Base-by-base conservation (phyloP, 768 basidiomycete genomes). In the Kwoniella heveanensis region DNA sequence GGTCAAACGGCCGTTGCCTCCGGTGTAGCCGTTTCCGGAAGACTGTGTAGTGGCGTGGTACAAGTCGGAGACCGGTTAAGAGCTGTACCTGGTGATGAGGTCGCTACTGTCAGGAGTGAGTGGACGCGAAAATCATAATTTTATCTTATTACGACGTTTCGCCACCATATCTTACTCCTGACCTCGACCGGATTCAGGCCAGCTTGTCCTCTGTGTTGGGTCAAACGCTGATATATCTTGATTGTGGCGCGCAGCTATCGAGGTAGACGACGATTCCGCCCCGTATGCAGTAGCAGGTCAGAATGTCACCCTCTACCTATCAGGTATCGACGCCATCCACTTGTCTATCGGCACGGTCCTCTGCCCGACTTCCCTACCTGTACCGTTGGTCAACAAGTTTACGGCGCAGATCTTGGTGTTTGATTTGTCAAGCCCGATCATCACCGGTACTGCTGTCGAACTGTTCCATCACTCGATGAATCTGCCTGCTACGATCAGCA, bases 391-490 rank as follows among this genome's bases (percentile, higher is more conserved):
- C 1, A 86, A 86, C 6, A 79, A 82, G 15, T 97, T 98, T 79
- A 86, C 83, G 6, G 92, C 93, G 5, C 87, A 92, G 65, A 88
- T 99, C 70, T 90, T 99, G 60, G 86, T 96, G 3, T 98, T 99
- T 76, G 96, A 99, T 75, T 85, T 95, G 15, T 86, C 90, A 67
- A 84, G 90, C 51, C 96, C 96, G 0, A 89, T 99, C 67, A 92
- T 88, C 12, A 83, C 86, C 0, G 96, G 96, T 44, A 84, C 91
- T 67, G 88, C 91, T 46, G 93, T 98, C 49, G 96, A 99, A 77
- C 82, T 99, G 12, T 98, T 92, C 81, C 91, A 96, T 74, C 94
- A 99, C 74, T 94, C 92, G 0, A 85, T 86, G 47, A 92, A 98
- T 76, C 86, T 95, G 1, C 92, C 96, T 9, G 95, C 92, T 0